Conservation (phyloP, 371 early-diverging fungal species). For the Mortierella sp. region DNA sequence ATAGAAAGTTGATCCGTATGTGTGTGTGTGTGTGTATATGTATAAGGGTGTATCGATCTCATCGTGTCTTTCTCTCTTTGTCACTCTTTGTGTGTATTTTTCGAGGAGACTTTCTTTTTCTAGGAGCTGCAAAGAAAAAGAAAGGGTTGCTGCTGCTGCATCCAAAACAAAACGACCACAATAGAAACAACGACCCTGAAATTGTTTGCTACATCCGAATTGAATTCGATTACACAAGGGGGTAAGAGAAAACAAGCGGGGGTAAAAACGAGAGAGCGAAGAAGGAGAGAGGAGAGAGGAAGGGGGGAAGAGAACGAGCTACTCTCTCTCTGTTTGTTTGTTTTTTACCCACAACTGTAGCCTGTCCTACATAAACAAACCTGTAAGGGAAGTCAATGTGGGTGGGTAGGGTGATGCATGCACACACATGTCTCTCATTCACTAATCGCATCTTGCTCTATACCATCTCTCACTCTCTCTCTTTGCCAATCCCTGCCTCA, state of each 20-base stretch:
- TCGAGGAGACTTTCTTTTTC: background rate
- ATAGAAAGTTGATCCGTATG: background rate
- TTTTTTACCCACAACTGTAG: background rate
- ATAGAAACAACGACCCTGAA: background rate
- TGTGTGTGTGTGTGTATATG: background rate
- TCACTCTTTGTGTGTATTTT: background rate
- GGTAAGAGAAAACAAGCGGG: slow-evolving; percentile 1
- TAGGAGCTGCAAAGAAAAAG: background rate
- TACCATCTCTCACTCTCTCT: background rate
- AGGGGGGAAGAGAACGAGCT: background rate
- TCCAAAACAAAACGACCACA: background rate
- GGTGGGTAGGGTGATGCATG: background rate
- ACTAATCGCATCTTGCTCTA: background rate
- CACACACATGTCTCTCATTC: background rate
- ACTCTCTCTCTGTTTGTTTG: background rate
- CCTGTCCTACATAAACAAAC: background rate
- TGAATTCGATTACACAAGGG: background rate
- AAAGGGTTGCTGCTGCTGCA: background rate
- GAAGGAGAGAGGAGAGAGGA: slow-evolving; percentile 6
- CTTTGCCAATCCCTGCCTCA: too few species aligned
- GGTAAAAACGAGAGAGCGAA: background rate
- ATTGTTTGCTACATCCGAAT: background rate
- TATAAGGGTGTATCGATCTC: background rate
- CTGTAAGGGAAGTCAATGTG: background rate
- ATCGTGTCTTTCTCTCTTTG: background rate